These are phyloP conservation scores for Paspalum vaginatum DNA, from an alignment of 176 grass and related monocot species.

Conservation along the genomic window DNA sequence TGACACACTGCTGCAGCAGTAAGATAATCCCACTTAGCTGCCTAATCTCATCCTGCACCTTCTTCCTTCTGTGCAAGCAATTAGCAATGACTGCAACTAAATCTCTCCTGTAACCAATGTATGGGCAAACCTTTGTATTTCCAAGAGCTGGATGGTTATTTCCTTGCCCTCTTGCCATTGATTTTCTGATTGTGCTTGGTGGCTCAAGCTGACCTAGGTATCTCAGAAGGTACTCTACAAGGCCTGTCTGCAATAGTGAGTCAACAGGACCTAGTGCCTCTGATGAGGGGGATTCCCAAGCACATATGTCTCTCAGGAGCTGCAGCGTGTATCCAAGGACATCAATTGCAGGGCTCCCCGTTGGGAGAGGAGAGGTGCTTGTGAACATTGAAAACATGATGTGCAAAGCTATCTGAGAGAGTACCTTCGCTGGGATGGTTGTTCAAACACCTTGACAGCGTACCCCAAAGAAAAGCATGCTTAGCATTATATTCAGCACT, in stretches of 20 bases:
- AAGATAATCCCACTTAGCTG: conserved; percentile 59
- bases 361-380: conserved; percentile 66
- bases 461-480: conserved; percentile 72
- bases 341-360: conserved; percentile 60
- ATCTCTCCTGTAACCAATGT: conserved; percentile 87
- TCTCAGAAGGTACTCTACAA: conserved; percentile 63
- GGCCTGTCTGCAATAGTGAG: conserved; percentile 59
- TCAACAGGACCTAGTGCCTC: conserved; percentile 44
- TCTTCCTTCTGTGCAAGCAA: conserved; percentile 68
- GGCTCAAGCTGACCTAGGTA: conserved; percentile 77
- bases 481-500: conserved; percentile 39
- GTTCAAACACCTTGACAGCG: conserved; percentile 73
- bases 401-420: conserved; percentile 53
- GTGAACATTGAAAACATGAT: conserved; percentile 62
- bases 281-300: conserved; percentile 62
- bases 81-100: conserved; percentile 78
- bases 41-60: conserved; percentile 81
- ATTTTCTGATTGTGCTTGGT: conserved; percentile 81
- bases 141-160: conserved; percentile 33
- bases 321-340: conserved; percentile 74
- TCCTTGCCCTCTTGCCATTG: conserved; percentile 49
- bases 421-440: conserved; percentile 70
- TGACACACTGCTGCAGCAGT: conserved; percentile 85
- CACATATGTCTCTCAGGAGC: conserved; percentile 87
- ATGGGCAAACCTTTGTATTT: conserved; percentile 70